phyloP scores from a whole-genome alignment of 2,329 filamentous ascomycete genomes.

The Phialophora tarda region DNA sequence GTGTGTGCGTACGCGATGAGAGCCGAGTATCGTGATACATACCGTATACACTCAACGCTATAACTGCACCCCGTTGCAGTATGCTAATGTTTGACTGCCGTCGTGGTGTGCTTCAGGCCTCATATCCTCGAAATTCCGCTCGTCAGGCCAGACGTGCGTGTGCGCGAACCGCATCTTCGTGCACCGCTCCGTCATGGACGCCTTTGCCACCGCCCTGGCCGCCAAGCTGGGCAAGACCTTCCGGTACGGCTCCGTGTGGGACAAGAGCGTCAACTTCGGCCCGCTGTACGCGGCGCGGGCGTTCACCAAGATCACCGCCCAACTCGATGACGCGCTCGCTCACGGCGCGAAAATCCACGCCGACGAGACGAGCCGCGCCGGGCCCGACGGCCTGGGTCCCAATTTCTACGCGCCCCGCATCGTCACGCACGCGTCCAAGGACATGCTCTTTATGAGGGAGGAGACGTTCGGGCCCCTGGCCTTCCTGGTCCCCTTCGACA shows the following conservation, averaged over 20 bases:
- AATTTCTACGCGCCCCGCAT: slow-evolving; percentile 86
- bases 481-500: slow-evolving; percentile 66
- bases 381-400: slow-evolving; percentile 58
- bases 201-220: slow-evolving; percentile 75
- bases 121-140: slow-evolving; percentile 31
- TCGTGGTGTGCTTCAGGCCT: slow-evolving; percentile 14
- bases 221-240: slow-evolving; percentile 59
- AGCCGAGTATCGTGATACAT: neutral
- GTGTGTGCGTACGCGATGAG: neutral
- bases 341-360: slow-evolving; percentile 1
- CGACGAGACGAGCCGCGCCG: slow-evolving; percentile 51
- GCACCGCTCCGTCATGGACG: slow-evolving; percentile 78
- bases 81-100: neutral
- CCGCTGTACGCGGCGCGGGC: slow-evolving; percentile 82
- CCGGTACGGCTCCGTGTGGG: slow-evolving; percentile 75
- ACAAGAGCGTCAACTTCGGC: slow-evolving; percentile 77
- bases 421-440: slow-evolving; percentile 74
- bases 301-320: slow-evolving; percentile 70
- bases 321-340: neutral
- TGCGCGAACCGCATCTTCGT: slow-evolving; percentile 89
- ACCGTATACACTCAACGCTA: neutral
- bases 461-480: slow-evolving; percentile 87
- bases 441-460: slow-evolving; percentile 85
- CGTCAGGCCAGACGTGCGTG: slow-evolving; percentile 90
- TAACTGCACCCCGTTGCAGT: neutral